phyloP scores from a whole-genome alignment of 441 rosid genomes.

The Pelargonium myrrhifolium region DNA sequence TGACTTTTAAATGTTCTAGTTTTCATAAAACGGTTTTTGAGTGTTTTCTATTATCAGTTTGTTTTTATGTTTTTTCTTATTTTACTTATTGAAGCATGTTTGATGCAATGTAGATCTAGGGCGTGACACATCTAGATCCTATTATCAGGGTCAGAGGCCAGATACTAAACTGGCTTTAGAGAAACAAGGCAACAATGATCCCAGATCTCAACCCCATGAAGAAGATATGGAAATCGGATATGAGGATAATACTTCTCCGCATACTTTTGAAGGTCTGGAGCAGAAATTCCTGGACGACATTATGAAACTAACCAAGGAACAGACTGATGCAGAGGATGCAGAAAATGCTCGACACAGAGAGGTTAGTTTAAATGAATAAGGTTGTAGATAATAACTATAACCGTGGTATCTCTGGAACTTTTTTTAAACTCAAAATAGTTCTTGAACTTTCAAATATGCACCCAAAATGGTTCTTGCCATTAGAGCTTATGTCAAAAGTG shows the following conservation, averaged over 20 bases:
- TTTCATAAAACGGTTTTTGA: background rate
- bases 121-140: conserved; percentile 50
- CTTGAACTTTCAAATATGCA: too few relatives aligned
- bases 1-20: too few relatives aligned
- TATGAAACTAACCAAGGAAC: conserved; percentile 49
- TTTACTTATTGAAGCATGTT: background rate
- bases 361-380: conserved; percentile 31
- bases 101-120: conserved; percentile 53
- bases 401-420: background rate
- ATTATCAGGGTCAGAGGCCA: conserved; percentile 47
- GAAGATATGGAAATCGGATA: conserved; percentile 45
- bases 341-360: conserved; percentile 62
- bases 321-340: conserved; percentile 57
- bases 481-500: too few relatives aligned
- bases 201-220: conserved; percentile 47
- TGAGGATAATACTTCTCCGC: conserved; percentile 37
- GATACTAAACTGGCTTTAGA: conserved; percentile 45
- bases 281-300: conserved; percentile 59
- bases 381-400: background rate
- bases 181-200: conserved; percentile 37
- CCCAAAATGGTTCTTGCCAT: too few relatives aligned
- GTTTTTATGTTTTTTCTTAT: background rate
- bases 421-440: too few relatives aligned
- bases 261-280: conserved; percentile 57
- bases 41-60: background rate